Conservation (phyloP, 1,284 basidiomycete genomes). For the Hemileia vastatrix region DNA sequence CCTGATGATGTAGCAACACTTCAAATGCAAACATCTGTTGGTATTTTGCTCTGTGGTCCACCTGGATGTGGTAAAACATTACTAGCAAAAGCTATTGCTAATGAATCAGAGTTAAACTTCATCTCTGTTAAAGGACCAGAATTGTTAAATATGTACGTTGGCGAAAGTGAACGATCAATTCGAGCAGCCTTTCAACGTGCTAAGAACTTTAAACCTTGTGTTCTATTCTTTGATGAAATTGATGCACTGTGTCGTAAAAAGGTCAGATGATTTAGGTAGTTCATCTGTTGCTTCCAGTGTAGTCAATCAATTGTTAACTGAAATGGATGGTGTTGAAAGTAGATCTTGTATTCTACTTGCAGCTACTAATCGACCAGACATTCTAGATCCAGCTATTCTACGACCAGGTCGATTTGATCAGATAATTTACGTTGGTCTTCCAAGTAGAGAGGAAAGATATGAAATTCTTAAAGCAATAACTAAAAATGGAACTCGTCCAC, state of each 20-base stretch:
- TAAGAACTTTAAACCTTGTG: constrained; percentile 91
- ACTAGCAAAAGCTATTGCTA: constrained; percentile 89
- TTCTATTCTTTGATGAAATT: constrained; percentile 98
- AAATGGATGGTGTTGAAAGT: constrained; percentile 98
- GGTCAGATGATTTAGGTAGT: neutral
- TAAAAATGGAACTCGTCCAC: constrained; percentile 31
- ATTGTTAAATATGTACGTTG: constrained; percentile 96
- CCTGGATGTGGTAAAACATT: constrained; percentile 97
- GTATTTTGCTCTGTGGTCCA: constrained; percentile 77
- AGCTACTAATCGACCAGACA: constrained; percentile 40
- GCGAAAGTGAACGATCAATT: constrained; percentile 88
- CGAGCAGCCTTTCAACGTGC: constrained; percentile 91
- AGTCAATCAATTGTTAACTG: constrained; percentile 95
- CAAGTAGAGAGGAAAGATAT: constrained; percentile 32
- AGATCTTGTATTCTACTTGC: constrained; percentile 43
- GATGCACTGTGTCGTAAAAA: constrained; percentile 62
- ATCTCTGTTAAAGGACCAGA: constrained; percentile 98
- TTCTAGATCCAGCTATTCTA: constrained; percentile 41
- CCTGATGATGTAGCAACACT: constrained; percentile 42
- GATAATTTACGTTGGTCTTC: constrained; percentile 41
- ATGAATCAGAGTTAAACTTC: constrained; percentile 95
- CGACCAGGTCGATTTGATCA: constrained; percentile 43
- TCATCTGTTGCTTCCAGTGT: constrained; percentile 53
- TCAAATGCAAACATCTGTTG: constrained; percentile 38
- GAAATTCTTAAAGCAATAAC: constrained; percentile 39